Evolutionary conservation across 2,329 filamentous ascomycete genomes (phyloP).

Genomic region (Calonectria henricotiae): DNA sequence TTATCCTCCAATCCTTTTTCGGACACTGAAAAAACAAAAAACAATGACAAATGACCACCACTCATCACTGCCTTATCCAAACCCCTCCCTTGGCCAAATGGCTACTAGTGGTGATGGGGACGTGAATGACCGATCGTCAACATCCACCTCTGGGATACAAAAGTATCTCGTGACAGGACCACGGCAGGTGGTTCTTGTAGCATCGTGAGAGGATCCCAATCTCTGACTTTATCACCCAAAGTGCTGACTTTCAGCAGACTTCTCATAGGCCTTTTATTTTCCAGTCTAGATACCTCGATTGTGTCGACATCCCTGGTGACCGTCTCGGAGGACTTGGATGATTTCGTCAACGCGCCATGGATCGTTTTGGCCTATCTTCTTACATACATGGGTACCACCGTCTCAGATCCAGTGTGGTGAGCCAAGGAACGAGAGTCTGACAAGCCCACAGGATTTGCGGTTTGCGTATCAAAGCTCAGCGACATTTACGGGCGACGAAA

Average conservation of each 20-base stretch:
- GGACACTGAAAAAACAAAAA: slow-evolving; percentile 24
- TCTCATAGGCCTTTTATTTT: slow-evolving; percentile 70
- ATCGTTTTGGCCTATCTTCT: slow-evolving; percentile 71
- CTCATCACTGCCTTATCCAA: slow-evolving; percentile 57
- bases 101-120: slow-evolving; percentile 40
- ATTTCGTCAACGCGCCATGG: slow-evolving; percentile 71
- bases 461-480: slow-evolving; percentile 73
- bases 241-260: slow-evolving; percentile 59
- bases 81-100: slow-evolving; percentile 55
- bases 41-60: slow-evolving; percentile 53
- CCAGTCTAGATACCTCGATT: slow-evolving; percentile 72
- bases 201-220: slow-evolving; percentile 53
- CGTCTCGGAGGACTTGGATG: slow-evolving; percentile 68
- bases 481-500: slow-evolving; percentile 73
- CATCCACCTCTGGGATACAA: slow-evolving; percentile 41
- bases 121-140: slow-evolving; percentile 23
- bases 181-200: slow-evolving; percentile 56
- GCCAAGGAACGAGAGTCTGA: slow-evolving; percentile 27
- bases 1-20: neutral
- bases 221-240: neutral
- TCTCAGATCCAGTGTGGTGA: neutral
- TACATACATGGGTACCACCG: slow-evolving; percentile 68
- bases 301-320: slow-evolving; percentile 73
- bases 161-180: slow-evolving; percentile 49
- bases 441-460: slow-evolving; percentile 66